Conservation (phyloP, 2,329 filamentous ascomycete genomes). For the Sporothrix brasiliensis region DNA sequence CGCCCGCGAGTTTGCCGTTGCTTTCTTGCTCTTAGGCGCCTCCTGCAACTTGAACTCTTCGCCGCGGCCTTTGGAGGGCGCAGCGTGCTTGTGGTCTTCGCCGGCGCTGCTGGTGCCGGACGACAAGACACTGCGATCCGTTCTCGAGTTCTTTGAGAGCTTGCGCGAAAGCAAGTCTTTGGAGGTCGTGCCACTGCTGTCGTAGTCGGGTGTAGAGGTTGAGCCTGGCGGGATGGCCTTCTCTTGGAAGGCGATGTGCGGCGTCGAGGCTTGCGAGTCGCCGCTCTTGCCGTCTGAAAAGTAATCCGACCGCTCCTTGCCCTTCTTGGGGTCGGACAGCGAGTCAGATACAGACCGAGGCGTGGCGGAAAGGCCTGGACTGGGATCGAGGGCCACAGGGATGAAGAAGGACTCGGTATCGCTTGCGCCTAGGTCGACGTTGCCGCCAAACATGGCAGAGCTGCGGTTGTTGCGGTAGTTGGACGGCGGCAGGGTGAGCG, state of each 20-base stretch:
- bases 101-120: slow-evolving; percentile 40
- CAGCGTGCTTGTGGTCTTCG: slow-evolving; percentile 48
- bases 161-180: slow-evolving; percentile 54
- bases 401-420: slow-evolving; percentile 74
- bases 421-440: slow-evolving; percentile 47
- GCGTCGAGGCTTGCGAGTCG: slow-evolving; percentile 63
- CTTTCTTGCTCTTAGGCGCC: slow-evolving; percentile 67
- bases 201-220: slow-evolving; percentile 53
- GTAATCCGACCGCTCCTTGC: slow-evolving; percentile 57
- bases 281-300: slow-evolving; percentile 52
- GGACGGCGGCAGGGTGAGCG: slow-evolving; percentile 69
- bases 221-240: slow-evolving; percentile 62
- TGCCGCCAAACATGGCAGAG: slow-evolving; percentile 61
- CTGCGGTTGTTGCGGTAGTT: slow-evolving; percentile 79
- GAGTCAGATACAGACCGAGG: slow-evolving; percentile 58
- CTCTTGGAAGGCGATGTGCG: slow-evolving; percentile 92
- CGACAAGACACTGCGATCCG: slow-evolving; percentile 43
- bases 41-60: slow-evolving; percentile 81
- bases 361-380: slow-evolving; percentile 59
- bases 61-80: slow-evolving; percentile 44
- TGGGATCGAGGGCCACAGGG: slow-evolving; percentile 73
- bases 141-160: slow-evolving; percentile 51
- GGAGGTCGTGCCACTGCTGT: slow-evolving; percentile 53
- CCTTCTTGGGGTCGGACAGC: slow-evolving; percentile 49
- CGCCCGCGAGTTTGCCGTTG: slow-evolving; percentile 47